Conservation (phyloP, 75 land plant species). For the Sequoia sempervirens region DNA sequence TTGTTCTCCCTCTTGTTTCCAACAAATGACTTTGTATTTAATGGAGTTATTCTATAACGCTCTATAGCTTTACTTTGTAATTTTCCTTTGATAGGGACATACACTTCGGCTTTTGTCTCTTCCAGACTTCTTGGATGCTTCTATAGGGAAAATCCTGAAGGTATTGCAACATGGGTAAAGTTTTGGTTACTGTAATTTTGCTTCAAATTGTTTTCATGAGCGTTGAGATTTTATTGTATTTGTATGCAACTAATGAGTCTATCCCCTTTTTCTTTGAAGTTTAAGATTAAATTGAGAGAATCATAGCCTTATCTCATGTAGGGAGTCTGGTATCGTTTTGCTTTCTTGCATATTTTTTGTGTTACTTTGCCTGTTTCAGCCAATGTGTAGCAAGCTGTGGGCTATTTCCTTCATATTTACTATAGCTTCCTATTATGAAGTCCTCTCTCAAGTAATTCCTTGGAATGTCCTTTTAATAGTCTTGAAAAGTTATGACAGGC, state of each 20-base stretch:
- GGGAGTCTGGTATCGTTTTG: neutral
- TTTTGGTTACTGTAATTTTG: neutral
- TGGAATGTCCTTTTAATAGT: neutral
- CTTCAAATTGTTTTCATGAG: neutral
- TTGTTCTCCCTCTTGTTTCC: neutral
- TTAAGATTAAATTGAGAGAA: neutral
- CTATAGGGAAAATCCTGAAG: constrained; percentile 90
- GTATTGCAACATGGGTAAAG: constrained; percentile 22
- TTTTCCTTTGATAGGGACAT: constrained; percentile 59
- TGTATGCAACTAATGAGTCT: neutral
- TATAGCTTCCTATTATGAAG: neutral
- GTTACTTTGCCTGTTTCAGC: neutral
- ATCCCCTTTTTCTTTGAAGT: neutral
- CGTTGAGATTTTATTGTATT: neutral
- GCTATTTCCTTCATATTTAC: neutral
- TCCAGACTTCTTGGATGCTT: constrained; percentile 93
- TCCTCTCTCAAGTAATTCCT: neutral
- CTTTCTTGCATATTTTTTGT: neutral
- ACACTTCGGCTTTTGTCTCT: constrained; percentile 82
- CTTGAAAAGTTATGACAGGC: neutral
- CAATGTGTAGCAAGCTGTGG: neutral
- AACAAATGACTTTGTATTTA: neutral
- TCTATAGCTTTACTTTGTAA: neutral
- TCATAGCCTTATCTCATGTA: neutral
- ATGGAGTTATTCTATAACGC: neutral